Evolutionary conservation across 192 early-diverging fungal genomes (phyloP).

Genomic region (Coemansia biformis): DNA sequence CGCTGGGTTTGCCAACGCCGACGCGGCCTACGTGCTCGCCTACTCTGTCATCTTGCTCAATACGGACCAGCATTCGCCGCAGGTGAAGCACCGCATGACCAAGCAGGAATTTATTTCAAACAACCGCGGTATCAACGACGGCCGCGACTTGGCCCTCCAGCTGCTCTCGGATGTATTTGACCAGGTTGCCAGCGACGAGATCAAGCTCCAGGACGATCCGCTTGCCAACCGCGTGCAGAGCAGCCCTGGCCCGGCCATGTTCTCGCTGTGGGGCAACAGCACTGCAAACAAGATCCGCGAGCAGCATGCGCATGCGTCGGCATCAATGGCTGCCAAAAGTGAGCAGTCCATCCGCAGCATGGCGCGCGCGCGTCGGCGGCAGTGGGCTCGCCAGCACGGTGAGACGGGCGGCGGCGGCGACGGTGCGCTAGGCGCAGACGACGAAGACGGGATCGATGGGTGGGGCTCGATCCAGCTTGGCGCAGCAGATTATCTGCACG

Average conservation of each 20-base stretch:
- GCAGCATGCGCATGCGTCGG: conserved; percentile 56
- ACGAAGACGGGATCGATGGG: neutral
- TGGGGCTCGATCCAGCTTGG: conserved; percentile 43
- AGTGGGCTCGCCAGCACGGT: conserved; percentile 5
- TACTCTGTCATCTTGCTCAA: conserved; percentile 93
- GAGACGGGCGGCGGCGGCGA: neutral
- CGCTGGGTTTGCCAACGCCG: conserved; percentile 77
- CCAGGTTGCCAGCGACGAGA: conserved; percentile 77
- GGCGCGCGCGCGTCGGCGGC: conserved; percentile 49
- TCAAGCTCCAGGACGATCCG: conserved; percentile 88
- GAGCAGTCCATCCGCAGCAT: conserved; percentile 65
- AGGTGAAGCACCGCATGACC: conserved; percentile 82
- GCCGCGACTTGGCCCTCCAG: conserved; percentile 66
- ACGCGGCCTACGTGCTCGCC: conserved; percentile 88
- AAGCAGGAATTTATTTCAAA: conserved; percentile 81
- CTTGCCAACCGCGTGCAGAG: conserved; percentile 29
- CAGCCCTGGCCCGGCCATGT: conserved; percentile 36
- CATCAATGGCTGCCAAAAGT: conserved; percentile 65
- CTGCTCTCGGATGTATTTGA: conserved; percentile 74
- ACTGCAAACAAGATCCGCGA: conserved; percentile 49
- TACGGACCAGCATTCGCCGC: conserved; percentile 85
- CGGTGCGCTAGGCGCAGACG: neutral
- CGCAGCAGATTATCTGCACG: conserved; percentile 56
- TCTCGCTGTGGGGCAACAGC: conserved; percentile 44
- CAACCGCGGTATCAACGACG: conserved; percentile 91